Evolutionary conservation across 257 asterid species (phyloP).

Genomic region (Solanum corneliomulleri): DNA sequence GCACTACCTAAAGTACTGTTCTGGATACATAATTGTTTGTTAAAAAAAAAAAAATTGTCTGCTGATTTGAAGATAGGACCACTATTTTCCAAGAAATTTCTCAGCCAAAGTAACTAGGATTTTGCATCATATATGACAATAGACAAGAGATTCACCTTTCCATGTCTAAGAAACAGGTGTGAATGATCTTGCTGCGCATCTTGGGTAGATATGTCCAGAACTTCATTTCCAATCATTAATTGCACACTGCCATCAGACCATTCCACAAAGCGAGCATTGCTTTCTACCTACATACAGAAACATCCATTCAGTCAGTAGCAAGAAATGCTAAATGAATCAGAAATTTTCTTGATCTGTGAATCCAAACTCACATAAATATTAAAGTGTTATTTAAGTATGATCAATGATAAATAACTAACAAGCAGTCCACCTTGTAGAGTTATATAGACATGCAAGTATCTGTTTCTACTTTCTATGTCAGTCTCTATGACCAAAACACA

Average conservation of each 20-base stretch:
- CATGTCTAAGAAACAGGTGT: slow-evolving; percentile 90
- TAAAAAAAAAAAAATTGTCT: no score
- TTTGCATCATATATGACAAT: background rate
- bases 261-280: slow-evolving; percentile 97
- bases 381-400: background rate
- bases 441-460: background rate
- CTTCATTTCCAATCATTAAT: slow-evolving; percentile 93
- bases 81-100: background rate
- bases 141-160: slow-evolving; percentile 39
- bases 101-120: background rate
- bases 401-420: background rate
- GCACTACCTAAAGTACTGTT: background rate
- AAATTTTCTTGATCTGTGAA: background rate
- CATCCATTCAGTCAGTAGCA: background rate
- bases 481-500: background rate
- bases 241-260: slow-evolving; percentile 99
- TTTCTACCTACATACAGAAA: slow-evolving; percentile 51
- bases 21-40: background rate
- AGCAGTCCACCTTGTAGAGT: background rate
- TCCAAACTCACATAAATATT: background rate
- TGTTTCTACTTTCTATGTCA: background rate
- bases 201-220: slow-evolving; percentile 89
- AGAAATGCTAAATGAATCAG: background rate
- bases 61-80: background rate
- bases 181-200: slow-evolving; percentile 93